A percentile compares a stretch with the other conserved stretches of the same genome.
These are phyloP conservation scores for Psilocybe azurescens DNA, from an alignment of 768 basidiomycete genomes.

Conservation along the genomic window DNA sequence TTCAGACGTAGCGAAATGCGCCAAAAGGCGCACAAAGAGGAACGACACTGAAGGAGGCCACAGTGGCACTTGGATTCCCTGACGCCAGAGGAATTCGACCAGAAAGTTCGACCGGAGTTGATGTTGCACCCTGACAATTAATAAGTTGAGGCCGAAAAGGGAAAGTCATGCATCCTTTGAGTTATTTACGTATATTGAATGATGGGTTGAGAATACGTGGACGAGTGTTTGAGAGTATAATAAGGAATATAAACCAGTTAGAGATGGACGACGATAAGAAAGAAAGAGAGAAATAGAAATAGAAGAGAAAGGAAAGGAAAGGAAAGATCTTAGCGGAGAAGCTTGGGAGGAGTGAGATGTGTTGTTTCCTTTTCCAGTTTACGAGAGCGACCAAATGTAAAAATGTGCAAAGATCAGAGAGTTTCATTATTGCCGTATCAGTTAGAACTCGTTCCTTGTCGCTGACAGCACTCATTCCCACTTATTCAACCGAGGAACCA, in stretches of 20 bases:
- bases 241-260: slow-evolving; percentile 1
- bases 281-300: neutral
- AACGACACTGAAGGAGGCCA: slow-evolving; percentile 94
- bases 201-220: slow-evolving; percentile 18
- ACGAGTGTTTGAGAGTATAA: neutral
- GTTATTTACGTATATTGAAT: slow-evolving; percentile 30
- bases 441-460: slow-evolving; percentile 28
- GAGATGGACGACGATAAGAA: neutral
- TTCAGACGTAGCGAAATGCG: slow-evolving; percentile 94
- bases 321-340: slow-evolving; percentile 14
- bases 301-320: neutral
- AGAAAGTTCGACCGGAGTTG: slow-evolving; percentile 89
- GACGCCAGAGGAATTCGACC: slow-evolving; percentile 91
- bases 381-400: slow-evolving; percentile 30
- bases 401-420: slow-evolving; percentile 33
- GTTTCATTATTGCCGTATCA: slow-evolving; percentile 33
- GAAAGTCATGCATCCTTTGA: slow-evolving; percentile 20
- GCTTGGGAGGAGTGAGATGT: slow-evolving; percentile 21
- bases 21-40: slow-evolving; percentile 99
- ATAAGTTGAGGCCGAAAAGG: slow-evolving; percentile 14
- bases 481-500: slow-evolving; percentile 24
- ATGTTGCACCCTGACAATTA: slow-evolving; percentile 76
- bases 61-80: slow-evolving; percentile 85
- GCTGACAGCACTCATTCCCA: slow-evolving; percentile 33
- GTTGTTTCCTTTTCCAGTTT: slow-evolving; percentile 33